A percentile compares a stretch with the other conserved stretches of the same genome.
These are phyloP conservation scores for Cucurbita pepo DNA, from an alignment of 306 rosid species.

Conservation along the genomic window DNA sequence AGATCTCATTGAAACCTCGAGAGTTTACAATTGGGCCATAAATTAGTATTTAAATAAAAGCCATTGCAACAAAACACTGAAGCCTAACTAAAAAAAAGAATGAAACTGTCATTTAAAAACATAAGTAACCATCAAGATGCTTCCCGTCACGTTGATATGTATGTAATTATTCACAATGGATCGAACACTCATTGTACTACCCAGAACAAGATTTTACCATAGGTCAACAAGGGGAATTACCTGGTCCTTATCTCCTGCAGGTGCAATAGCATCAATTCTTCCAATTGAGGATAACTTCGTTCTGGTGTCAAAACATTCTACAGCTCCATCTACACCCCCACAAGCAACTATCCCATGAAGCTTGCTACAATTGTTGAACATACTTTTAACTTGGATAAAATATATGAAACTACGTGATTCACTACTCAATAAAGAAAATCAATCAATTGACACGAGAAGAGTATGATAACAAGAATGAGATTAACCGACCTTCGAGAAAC, in stretches of 20 bases:
- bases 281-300: conserved; percentile 60
- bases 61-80: no score
- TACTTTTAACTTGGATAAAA: conserved; percentile 1
- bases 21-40: neutral
- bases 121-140: no score
- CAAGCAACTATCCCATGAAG: conserved; percentile 84
- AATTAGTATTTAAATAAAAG: neutral
- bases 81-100: neutral
- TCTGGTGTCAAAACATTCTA: conserved; percentile 85
- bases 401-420: conserved; percentile 8
- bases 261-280: conserved; percentile 71
- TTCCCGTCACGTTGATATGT: no score
- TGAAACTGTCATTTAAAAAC: no score
- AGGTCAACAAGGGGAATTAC: conserved; percentile 16
- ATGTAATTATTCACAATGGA: no score
- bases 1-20: neutral
- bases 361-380: conserved; percentile 43
- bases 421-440: conserved; percentile 7
- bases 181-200: no score
- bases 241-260: conserved; percentile 60
- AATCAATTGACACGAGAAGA: neutral
- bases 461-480: conserved; percentile 2
- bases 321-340: conserved; percentile 93
- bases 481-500: conserved; percentile 66
- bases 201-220: no score